A percentile compares a stretch with the other conserved stretches of the same genome.
Evolutionary conservation across 2,329 filamentous ascomycete species (phyloP).

Genomic region (Calonectria pauciramosa): DNA sequence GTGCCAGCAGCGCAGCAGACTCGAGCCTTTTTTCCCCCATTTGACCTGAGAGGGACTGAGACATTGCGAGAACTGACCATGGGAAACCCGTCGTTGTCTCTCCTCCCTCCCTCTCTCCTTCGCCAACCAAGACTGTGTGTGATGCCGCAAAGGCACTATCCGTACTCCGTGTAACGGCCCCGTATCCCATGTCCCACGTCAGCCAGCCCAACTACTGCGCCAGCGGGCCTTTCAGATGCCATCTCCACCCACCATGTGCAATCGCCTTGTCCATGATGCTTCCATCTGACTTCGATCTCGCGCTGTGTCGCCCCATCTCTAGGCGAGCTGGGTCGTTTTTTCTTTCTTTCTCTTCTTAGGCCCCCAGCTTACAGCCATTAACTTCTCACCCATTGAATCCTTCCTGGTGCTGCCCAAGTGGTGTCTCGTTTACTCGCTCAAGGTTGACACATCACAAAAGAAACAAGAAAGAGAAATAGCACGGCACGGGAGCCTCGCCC

Average conservation of each 20-base stretch:
- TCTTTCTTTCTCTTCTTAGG: too few species aligned
- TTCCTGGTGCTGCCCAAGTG: not conserved
- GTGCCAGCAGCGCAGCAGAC: not conserved
- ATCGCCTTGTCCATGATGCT: constrained; percentile 18
- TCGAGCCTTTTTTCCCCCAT: not conserved
- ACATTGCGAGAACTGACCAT: not conserved
- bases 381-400: not conserved
- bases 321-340: not conserved
- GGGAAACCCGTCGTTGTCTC: not conserved
- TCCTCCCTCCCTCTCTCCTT: not conserved
- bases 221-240: constrained; percentile 6
- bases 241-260: constrained; percentile 18
- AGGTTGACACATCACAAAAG: not conserved
- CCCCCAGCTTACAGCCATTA: not conserved
- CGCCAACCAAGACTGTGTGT: not conserved
- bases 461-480: not conserved
- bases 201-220: not conserved
- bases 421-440: not conserved
- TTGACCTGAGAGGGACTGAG: not conserved
- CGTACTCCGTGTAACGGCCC: not conserved
- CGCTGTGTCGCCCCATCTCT: not conserved
- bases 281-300: constrained; percentile 25
- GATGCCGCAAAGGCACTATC: not conserved
- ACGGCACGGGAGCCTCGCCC: not conserved
- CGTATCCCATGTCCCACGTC: constrained; percentile 21